Evolutionary conservation across 371 early-diverging fungal genomes (phyloP), one percentile per base, ranked within the genome.

Genomic region (Mortierella sp.): DNA sequence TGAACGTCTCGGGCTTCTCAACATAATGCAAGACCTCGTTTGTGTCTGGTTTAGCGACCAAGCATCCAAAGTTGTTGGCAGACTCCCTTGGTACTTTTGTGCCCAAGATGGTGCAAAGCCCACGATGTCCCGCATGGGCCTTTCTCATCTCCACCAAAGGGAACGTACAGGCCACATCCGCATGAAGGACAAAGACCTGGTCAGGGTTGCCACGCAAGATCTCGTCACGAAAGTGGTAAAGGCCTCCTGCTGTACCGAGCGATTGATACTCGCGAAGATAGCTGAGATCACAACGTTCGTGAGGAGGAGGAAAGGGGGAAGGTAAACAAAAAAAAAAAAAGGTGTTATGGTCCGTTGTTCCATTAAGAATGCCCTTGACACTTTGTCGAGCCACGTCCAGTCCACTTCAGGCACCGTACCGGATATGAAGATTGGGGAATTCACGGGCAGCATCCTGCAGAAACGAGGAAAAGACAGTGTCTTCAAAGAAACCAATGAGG

Each of bases 141-240:
- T 82, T 84, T 57, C 94, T 86, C 89, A 98, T 93, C 48, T 90
- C 92, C 54, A 83, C 81, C 63, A 97, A 84, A n/a, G 98, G 97
- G 87, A 96, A 96, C 27, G 91, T 89, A 60, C 94, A 94, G 54
- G 94, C 94, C 64, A 98, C 94, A 81, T 98, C 98, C 43, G 95
- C 95, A 80, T 98, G 94, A 78, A 98, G 85, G 54, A 98, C 96
- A 82, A 97, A 97, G 70, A 98, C 88, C 64, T 92, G 90, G 51
- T 95, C 89, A 18, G 97, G 95, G 61, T 87, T 85, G 48, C 96
- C 96, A 48, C 93, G 90, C 71, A 94, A 73, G 65, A 98, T 95
- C 82, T 96, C 93, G 34, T 97, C 97, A 63, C 98, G 91, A 89
- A 98, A 98, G 78, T 98, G 98, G 84, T 95, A 96, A 58, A 98